phyloP scores from a whole-genome alignment of 352 stramenopile species.

The Vaucheria bursata region DNA sequence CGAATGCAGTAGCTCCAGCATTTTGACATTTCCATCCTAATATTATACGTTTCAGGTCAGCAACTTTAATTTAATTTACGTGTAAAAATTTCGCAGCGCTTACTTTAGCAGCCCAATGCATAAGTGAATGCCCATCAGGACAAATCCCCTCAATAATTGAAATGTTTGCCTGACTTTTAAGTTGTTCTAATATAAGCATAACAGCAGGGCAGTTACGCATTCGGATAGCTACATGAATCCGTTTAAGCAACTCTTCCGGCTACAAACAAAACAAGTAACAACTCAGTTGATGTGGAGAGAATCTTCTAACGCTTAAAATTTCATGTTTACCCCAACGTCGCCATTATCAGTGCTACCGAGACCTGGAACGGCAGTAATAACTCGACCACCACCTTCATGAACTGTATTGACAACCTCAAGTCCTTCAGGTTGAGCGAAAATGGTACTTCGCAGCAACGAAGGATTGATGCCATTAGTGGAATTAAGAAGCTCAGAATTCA shows the following conservation, averaged over 20 bases:
- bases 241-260: conserved; percentile 14
- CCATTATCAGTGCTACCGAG: conserved; percentile 35
- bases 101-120: conserved; percentile 64
- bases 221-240: conserved; percentile 28
- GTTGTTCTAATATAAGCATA: conserved; percentile 10
- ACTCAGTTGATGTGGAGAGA: background rate
- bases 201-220: conserved; percentile 3
- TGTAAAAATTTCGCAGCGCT: background rate
- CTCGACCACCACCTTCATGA: no score
- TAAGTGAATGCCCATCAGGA: conserved; percentile 44
- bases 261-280: background rate
- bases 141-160: conserved; percentile 18
- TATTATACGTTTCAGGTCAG: background rate
- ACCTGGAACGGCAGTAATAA: conserved; percentile 35
- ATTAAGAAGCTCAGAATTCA: no score
- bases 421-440: background rate
- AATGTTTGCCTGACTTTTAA: conserved; percentile 3
- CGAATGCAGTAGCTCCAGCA: conserved; percentile 45
- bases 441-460: background rate
- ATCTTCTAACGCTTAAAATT: conserved; percentile 4
- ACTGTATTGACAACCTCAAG: no score
- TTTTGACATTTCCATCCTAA: conserved; percentile 50
- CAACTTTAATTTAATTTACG: background rate
- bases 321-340: conserved; percentile 21
- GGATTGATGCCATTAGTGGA: background rate